phyloP scores from a whole-genome alignment of 2,329 filamentous ascomycete genomes.

The Nemania diffusa region DNA sequence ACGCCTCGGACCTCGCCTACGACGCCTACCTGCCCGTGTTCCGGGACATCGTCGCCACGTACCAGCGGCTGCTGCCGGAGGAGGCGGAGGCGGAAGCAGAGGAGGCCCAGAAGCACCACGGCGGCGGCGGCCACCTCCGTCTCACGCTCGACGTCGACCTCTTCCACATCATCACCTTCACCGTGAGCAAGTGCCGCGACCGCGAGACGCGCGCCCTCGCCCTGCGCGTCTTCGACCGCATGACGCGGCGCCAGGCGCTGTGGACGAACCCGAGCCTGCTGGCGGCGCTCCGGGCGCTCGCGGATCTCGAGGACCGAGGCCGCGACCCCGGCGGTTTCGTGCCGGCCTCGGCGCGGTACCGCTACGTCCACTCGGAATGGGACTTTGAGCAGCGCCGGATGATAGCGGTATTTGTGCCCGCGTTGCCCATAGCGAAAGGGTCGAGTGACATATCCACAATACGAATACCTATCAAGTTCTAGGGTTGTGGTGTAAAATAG shows the following conservation, averaged over 20 bases:
- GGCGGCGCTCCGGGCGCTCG: constrained; percentile 35
- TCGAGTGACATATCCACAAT: constrained; percentile 25
- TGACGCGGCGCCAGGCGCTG: constrained; percentile 39
- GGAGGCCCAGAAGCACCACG: background rate
- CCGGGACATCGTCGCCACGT: constrained; percentile 36
- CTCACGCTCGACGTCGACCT: constrained; percentile 39
- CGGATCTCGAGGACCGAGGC: constrained; percentile 37
- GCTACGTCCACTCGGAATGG: constrained; percentile 39
- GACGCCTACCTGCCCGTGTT: constrained; percentile 38
- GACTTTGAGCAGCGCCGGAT: constrained; percentile 36
- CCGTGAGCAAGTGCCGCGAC: constrained; percentile 40
- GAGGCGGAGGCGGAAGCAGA: too few relatives aligned
- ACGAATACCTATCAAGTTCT: constrained; percentile 40
- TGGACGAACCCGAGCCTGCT: constrained; percentile 41
- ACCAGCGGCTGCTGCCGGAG: constrained; percentile 34
- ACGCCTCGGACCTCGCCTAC: constrained; percentile 38
- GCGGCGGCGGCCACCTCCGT: constrained; percentile 29
- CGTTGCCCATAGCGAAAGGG: constrained; percentile 18
- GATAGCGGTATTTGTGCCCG: constrained; percentile 37
- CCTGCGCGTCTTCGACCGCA: constrained; percentile 34
- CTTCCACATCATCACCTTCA: constrained; percentile 41
- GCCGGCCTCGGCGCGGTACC: constrained; percentile 38
- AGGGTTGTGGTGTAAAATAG: too few relatives aligned
- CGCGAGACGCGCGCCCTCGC: constrained; percentile 35
- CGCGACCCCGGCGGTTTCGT: constrained; percentile 36